Evolutionary conservation across 2,329 filamentous ascomycete genomes (phyloP), one percentile per base, ranked within the genome.

Genomic region (Ceratocystis albifundus): DNA sequence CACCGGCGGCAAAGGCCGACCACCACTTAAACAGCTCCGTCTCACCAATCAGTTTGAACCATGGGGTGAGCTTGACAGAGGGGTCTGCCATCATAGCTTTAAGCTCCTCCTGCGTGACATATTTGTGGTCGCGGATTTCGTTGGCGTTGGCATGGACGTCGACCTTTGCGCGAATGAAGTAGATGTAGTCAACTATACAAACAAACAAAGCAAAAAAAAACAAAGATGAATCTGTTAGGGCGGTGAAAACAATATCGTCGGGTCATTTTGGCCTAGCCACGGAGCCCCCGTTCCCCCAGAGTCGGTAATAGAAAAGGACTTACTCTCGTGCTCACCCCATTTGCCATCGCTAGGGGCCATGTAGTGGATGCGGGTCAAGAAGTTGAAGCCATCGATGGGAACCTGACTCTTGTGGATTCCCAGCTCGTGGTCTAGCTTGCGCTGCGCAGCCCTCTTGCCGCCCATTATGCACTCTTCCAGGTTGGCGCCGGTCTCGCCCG

Each of bases 21-120:
- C 94, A 99, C 94, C 94, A 99, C 76, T 96, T 88, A 72, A 96
- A 99, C 53, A 99, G 84, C 89, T 97, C 92, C 62, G 90, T 91
- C 76, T 97, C 83, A 82, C 94, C 99, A 74, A 99, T 97, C 71
- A 99, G 86, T 82, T 96, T 96, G 81, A 99, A 99, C 94, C 94
- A 99, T 0, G 94, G 94, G 0, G 94, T 99, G 76, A 97, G 97
- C 72, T 87, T 88, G 71, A 96, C 81, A 65, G 78, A 81, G 2
- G 88, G 84, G 73, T 96, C 88, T 72, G 86, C 79, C 76, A 99
- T 96, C 82, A 93, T 89, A 71, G 82, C 75, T 81, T 90, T 94
- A 70, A 99, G 81, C 72, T 91, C 86, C 28, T 91, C 87, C 50
- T 89, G 82, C 25, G 86, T 86, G 68, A 96, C 92, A 72, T 95